Conservation (phyloP, 306 rosid genomes). For the Lathyrus aphaca region DNA sequence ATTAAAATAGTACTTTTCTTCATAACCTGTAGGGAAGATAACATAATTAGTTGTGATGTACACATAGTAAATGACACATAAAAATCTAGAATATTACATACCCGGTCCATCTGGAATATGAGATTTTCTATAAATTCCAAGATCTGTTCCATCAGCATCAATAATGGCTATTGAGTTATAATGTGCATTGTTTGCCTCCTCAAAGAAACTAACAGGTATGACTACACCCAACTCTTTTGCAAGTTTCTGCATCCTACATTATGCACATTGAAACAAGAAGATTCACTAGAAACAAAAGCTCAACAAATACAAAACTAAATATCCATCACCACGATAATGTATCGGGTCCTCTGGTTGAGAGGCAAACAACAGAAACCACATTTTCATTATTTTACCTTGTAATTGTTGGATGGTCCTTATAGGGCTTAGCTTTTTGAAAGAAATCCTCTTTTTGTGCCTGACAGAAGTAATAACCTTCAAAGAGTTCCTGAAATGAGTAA, state of each 20-base stretch:
- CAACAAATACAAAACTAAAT: conserved; percentile 18
- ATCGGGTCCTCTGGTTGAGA: conserved; percentile 30
- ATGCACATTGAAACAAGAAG: conserved; percentile 39
- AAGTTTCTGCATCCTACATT: conserved; percentile 81
- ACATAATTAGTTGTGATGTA: not conserved
- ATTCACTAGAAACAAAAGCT: conserved; percentile 26
- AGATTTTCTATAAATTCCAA: conserved; percentile 93
- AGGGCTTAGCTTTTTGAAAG: conserved; percentile 82
- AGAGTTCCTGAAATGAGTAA: conserved; percentile 71
- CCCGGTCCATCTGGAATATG: conserved; percentile 99
- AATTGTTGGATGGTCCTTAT: conserved; percentile 86
- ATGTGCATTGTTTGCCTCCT: conserved; percentile 97
- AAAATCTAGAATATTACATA: conserved; percentile 36
- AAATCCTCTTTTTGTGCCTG: conserved; percentile 91
- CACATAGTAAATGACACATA: not conserved
- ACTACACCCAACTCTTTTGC: conserved; percentile 86
- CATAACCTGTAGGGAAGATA: conserved; percentile 68
- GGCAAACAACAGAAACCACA: conserved; percentile 32
- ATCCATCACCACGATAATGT: conserved; percentile 19
- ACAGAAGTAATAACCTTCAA: conserved; percentile 80
- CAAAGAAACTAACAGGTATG: conserved; percentile 93
- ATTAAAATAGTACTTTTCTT: conserved; percentile 96
- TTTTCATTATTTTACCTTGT: conserved; percentile 53
- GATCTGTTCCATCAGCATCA: conserved; percentile 95
- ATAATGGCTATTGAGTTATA: conserved; percentile 86